Conservation (phyloP, 768 basidiomycete species). For the Bullera alba region DNA sequence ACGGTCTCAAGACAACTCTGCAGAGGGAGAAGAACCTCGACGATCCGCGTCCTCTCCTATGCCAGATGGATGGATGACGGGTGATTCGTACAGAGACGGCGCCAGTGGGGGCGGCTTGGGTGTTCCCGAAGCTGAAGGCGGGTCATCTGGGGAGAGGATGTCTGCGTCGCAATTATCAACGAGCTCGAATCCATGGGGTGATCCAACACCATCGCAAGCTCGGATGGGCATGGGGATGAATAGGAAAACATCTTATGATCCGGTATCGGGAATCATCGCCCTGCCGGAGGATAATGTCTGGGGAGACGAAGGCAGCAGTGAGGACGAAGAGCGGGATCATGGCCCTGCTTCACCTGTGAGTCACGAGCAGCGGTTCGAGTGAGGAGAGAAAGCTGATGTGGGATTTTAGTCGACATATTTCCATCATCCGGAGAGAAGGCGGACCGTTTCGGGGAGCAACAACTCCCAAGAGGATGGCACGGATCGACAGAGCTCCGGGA, state of each 20-base stretch:
- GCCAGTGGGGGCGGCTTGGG: neutral
- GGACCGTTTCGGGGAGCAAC: constrained; percentile 27
- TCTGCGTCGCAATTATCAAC: constrained; percentile 2
- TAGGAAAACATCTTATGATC: constrained; percentile 74
- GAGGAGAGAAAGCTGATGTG: constrained; percentile 52
- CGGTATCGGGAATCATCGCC: constrained; percentile 79
- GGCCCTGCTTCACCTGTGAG: constrained; percentile 23
- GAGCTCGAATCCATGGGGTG: constrained; percentile 47
- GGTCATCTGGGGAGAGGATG: neutral
- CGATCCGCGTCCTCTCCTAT: constrained; percentile 9
- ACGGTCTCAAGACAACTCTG: constrained; percentile 2
- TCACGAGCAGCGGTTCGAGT: constrained; percentile 23
- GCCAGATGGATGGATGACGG: constrained; percentile 51
- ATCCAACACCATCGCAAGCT: constrained; percentile 36
- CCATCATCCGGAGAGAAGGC: constrained; percentile 66
- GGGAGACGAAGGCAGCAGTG: constrained; percentile 50
- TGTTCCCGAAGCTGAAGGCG: neutral
- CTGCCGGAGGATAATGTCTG: constrained; percentile 61
- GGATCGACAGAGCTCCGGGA: too few species aligned
- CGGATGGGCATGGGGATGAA: constrained; percentile 1
- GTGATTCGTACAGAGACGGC: too few species aligned
- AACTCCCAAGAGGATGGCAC: too few species aligned
- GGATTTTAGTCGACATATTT: constrained; percentile 28
- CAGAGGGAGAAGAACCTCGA: constrained; percentile 12
- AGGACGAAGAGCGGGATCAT: constrained; percentile 49